Base-by-base conservation (phyloP, 1,284 basidiomycete species). In the Blastosporella zonata region DNA sequence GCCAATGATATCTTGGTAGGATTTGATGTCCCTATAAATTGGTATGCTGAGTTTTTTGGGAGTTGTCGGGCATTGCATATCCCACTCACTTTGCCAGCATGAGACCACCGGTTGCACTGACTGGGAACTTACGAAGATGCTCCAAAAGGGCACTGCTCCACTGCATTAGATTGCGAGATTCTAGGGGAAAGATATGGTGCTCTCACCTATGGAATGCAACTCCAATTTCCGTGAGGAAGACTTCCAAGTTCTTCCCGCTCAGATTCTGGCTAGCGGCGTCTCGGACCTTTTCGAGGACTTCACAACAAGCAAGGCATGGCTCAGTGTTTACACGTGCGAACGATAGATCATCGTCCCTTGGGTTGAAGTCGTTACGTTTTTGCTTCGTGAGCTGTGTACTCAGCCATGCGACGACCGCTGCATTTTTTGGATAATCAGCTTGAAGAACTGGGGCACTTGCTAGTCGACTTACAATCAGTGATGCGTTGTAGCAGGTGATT, bases 321-420 rank as follows among this genome's bases (percentile, higher is more conserved):
- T 98, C 97, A 0, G 97, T 99, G 64, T 95, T 97, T 31, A 93
- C 93, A 20, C 93, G 75, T 1, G 93, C 89, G 66, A 99, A 98
- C 0, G 93, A 94, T 21, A 95, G 67, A 59, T 97, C 94, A 62
- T 99, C 96, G 59, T 97, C 95, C 46, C 90, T 84, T 6, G 97
- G 97, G 65, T 95, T 95, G 73, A 97, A 99, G 64, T 99, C 97
- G 42, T 85, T 90, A 62, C 88, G 90, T 74, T 97, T 98, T 66
- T 99, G 97, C 67, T 94, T 97, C 13, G 81, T 79, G 29, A 99
- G 81, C 52, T 90, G 84, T 1, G 73, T 58, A 6, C 82, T 74
- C 10, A 93, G 69, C 82, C 87, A 92, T 18, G 74, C 66, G 44
- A 91, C 64, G 49, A 90, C 78, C 0, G 74, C 88, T 91, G 52